phyloP scores from a whole-genome alignment of 2,329 filamentous ascomycete genomes.

The Xylariaceae sp. region DNA sequence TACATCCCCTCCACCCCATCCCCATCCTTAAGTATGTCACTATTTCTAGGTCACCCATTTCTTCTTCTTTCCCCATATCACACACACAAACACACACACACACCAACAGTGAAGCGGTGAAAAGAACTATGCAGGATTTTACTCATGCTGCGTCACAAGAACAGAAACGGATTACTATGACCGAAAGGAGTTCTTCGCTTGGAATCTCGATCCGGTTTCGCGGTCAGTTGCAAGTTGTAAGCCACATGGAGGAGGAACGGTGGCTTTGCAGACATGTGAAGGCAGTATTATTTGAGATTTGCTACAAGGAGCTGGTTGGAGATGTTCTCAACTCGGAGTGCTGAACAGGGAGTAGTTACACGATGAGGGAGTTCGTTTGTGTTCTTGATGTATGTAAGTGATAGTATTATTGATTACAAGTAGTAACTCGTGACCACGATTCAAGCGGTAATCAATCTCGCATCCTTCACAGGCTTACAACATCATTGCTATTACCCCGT shows the following conservation, averaged over 20 bases:
- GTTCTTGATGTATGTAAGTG: neutral
- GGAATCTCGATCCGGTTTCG: neutral
- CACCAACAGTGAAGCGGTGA: conserved; percentile 10
- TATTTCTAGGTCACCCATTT: neutral
- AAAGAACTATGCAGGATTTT: neutral
- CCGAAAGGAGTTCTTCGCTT: conserved; percentile 6
- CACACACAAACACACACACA: neutral
- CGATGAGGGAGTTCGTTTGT: neutral
- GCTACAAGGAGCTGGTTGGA: too few species aligned
- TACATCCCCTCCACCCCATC: neutral
- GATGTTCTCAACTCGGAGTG: neutral
- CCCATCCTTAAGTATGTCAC: neutral
- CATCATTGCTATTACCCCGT: too few species aligned
- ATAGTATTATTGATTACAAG: too few species aligned
- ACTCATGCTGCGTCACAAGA: conserved; percentile 8
- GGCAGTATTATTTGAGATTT: neutral
- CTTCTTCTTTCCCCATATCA: neutral
- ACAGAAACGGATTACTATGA: conserved; percentile 5
- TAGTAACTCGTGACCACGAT: too few species aligned
- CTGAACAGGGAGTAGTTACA: neutral
- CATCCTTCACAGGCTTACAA: neutral
- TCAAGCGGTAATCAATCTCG: neutral
- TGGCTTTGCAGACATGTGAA: neutral
- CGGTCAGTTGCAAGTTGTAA: neutral
- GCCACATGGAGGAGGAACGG: neutral